Evolutionary conservation across 208 protist genomes (phyloP).

Genomic region (Crithidia fasciculata): DNA sequence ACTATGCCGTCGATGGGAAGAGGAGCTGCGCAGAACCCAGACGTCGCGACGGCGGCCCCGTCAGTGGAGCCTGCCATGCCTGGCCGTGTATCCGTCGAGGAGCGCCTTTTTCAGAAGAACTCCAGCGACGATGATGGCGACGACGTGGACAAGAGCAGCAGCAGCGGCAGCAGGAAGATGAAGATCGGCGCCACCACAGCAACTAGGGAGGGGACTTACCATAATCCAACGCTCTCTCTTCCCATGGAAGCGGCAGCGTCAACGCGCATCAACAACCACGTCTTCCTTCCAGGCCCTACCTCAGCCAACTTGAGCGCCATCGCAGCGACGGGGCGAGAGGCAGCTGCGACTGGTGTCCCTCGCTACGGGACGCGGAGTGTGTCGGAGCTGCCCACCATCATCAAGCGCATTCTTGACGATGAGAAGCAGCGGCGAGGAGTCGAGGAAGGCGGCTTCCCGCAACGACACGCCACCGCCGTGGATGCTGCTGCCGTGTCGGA

Average conservation of each 20-base stretch:
- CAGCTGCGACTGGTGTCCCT: constrained; percentile 7
- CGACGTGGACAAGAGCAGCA: not conserved
- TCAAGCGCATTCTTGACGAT: constrained; percentile 22
- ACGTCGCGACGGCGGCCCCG: not conserved
- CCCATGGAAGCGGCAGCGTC: not conserved
- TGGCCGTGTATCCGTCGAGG: constrained; percentile 8
- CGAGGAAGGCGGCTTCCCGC: not conserved
- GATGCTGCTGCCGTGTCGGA: not conserved
- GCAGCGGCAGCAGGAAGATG: not conserved
- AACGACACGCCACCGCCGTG: too few relatives aligned
- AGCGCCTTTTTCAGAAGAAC: constrained; percentile 11
- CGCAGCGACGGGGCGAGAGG: not conserved
- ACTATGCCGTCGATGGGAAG: not conserved
- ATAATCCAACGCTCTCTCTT: too few relatives aligned
- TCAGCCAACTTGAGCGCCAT: not conserved
- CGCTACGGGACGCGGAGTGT: constrained; percentile 39
- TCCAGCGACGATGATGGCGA: constrained; percentile 1
- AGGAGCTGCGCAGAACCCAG: not conserved
- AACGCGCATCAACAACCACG: not conserved
- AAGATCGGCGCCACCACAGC: not conserved
- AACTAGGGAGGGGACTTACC: too few relatives aligned
- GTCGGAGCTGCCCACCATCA: constrained; percentile 32
- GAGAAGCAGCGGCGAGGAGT: constrained; percentile 2
- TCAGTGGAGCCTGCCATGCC: not conserved
- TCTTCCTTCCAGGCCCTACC: not conserved